These are phyloP conservation scores for Eucalyptus cloeziana DNA, from an alignment of 345 rosid genomes.

Conservation along the genomic window DNA sequence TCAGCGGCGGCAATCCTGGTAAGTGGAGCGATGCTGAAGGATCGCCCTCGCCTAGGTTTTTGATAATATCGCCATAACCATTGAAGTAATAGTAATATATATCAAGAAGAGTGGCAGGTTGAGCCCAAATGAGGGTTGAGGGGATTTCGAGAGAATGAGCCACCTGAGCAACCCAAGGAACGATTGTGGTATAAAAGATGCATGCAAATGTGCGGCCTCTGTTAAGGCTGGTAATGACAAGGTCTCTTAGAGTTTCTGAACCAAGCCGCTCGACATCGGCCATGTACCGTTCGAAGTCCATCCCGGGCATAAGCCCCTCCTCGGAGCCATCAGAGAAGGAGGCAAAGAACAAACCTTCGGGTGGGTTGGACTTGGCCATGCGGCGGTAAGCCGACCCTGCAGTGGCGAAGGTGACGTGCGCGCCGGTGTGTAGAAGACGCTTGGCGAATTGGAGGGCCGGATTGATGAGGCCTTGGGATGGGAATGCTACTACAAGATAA, in stretches of 20 bases:
- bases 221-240: background rate
- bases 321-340: constrained; percentile 55
- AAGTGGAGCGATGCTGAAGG: background rate
- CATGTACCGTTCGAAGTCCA: constrained; percentile 11
- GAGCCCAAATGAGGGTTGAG: constrained; percentile 37
- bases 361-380: constrained; percentile 9
- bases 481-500: constrained; percentile 34
- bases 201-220: constrained; percentile 13
- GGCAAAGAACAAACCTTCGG: constrained; percentile 22
- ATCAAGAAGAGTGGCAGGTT: constrained; percentile 48
- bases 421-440: constrained; percentile 34
- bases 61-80: constrained; percentile 15
- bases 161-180: constrained; percentile 42
- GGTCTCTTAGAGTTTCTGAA: constrained; percentile 14
- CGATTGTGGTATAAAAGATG: constrained; percentile 30
- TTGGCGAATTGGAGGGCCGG: constrained; percentile 48
- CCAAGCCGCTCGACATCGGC: constrained; percentile 30
- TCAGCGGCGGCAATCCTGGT: background rate
- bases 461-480: constrained; percentile 62
- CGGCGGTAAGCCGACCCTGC: constrained; percentile 20
- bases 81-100: constrained; percentile 45
- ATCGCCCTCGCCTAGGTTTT: background rate
- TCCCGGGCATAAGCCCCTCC: constrained; percentile 17
- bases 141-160: constrained; percentile 37
- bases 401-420: constrained; percentile 38